Percentiles rank a stretch among this genome's conserved stretches.
These are phyloP conservation scores for Microdochium paspali DNA, from an alignment of 2,329 filamentous ascomycete species.

Conservation along the genomic window DNA sequence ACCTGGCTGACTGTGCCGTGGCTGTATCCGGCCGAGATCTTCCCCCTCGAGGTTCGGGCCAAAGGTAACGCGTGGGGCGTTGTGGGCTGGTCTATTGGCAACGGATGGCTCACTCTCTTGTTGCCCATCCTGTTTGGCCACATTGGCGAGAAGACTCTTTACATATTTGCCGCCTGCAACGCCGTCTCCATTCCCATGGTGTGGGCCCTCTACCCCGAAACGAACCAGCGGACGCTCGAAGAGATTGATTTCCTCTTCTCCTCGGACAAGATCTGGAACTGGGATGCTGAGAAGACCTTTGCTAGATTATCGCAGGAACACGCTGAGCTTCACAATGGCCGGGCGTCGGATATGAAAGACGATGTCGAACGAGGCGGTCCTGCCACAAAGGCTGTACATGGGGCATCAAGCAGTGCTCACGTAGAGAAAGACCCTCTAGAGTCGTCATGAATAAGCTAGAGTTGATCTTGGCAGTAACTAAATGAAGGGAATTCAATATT, in stretches of 20 bases:
- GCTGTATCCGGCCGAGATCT: constrained; percentile 66
- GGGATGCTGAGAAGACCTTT: constrained; percentile 61
- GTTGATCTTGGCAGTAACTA: too few relatives aligned
- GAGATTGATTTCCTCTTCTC: constrained; percentile 70
- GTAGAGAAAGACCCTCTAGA: too few relatives aligned
- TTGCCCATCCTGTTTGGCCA: constrained; percentile 22
- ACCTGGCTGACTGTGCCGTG: constrained; percentile 52
- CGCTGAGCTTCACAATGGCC: constrained; percentile 26
- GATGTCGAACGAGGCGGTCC: background rate
- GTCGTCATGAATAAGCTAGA: too few relatives aligned
- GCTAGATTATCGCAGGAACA: constrained; percentile 51
- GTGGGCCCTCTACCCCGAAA: constrained; percentile 67
- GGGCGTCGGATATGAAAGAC: background rate
- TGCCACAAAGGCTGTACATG: background rate
- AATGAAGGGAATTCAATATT: too few relatives aligned
- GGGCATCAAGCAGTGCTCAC: background rate
- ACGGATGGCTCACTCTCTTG: constrained; percentile 43
- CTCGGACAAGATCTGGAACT: constrained; percentile 55
- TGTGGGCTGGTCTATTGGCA: constrained; percentile 67
- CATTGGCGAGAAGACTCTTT: constrained; percentile 62
- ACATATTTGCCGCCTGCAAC: constrained; percentile 64
- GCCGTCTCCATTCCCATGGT: constrained; percentile 57
- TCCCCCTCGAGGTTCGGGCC: constrained; percentile 59
- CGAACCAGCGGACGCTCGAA: constrained; percentile 63
- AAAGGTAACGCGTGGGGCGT: constrained; percentile 71